A percentile compares a stretch with the other conserved stretches of the same genome.
Evolutionary conservation across 2,329 filamentous ascomycete species (phyloP).

Genomic region (Fusarium sp.): DNA sequence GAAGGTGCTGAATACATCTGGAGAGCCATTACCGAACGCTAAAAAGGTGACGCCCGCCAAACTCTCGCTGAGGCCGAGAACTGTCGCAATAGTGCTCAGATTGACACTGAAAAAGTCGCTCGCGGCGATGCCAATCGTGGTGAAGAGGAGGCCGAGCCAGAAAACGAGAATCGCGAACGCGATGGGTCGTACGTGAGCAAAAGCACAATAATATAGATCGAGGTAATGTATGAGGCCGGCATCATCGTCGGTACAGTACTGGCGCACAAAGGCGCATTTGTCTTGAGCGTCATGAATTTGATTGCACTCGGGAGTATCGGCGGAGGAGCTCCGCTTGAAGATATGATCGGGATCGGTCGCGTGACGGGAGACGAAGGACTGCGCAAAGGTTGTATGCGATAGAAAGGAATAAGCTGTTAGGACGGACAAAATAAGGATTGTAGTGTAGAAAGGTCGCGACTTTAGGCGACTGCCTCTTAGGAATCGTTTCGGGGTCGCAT

Average conservation of each 20-base stretch:
- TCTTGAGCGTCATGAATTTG: slow-evolving; percentile 83
- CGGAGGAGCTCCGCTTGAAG: slow-evolving; percentile 47
- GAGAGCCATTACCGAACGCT: slow-evolving; percentile 97
- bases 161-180: slow-evolving; percentile 84
- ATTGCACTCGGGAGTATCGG: slow-evolving; percentile 73
- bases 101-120: slow-evolving; percentile 99
- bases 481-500: slow-evolving; percentile 22
- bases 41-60: slow-evolving; percentile 96
- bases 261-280: slow-evolving; percentile 87
- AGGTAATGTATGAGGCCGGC: slow-evolving; percentile 92
- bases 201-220: slow-evolving; percentile 88
- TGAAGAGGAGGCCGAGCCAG: slow-evolving; percentile 93
- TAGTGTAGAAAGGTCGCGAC: slow-evolving; percentile 65
- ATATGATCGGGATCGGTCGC: slow-evolving; percentile 32
- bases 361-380: slow-evolving; percentile 20
- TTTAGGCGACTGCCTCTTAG: slow-evolving; percentile 57
- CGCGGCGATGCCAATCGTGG: slow-evolving; percentile 96
- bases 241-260: slow-evolving; percentile 89
- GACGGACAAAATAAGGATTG: slow-evolving; percentile 62
- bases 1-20: slow-evolving; percentile 98
- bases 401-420: slow-evolving; percentile 63
- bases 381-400: slow-evolving; percentile 41
- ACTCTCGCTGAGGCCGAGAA: slow-evolving; percentile 95
- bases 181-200: slow-evolving; percentile 77
- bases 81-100: slow-evolving; percentile 89